Evolutionary conservation across 495 filamentous ascomycete species (phyloP).

Genomic region (Neurospora tetraspora): DNA sequence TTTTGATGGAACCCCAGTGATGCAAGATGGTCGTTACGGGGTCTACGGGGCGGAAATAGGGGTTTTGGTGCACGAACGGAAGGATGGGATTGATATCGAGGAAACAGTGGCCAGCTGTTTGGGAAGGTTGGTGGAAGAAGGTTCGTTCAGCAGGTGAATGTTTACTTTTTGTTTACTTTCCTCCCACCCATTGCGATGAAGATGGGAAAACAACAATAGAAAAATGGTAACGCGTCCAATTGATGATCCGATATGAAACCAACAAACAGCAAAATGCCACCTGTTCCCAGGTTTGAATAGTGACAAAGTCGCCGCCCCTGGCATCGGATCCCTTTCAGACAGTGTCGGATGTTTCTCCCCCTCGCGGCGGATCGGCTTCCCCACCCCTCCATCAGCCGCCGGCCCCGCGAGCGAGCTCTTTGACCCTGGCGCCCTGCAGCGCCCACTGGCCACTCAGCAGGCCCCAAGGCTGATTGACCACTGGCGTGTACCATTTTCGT

Average conservation of each 20-base stretch:
- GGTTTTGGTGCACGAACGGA: not conserved
- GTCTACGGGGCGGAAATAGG: not conserved
- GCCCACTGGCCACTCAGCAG: not conserved
- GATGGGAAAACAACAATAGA: not conserved
- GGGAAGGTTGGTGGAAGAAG: not conserved
- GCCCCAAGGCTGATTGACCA: slow-evolving; percentile 6
- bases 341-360: not conserved
- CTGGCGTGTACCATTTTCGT: not conserved
- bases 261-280: not conserved
- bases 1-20: not conserved
- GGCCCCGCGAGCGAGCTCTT: not conserved
- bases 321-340: not conserved
- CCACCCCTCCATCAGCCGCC: not conserved
- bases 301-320: not conserved
- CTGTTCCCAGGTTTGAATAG: not conserved
- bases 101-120: not conserved
- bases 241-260: not conserved
- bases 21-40: not conserved
- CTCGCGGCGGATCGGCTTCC: not conserved
- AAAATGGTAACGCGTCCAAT: not conserved
- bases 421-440: not conserved
- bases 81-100: not conserved
- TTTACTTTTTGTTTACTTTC: not conserved
- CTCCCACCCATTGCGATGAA: not conserved
- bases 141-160: not conserved